A percentile compares a stretch with the other conserved stretches of the same genome.
Conservation (phyloP, 371 early-diverging fungal genomes). For the Haplosporangium sp. region DNA sequence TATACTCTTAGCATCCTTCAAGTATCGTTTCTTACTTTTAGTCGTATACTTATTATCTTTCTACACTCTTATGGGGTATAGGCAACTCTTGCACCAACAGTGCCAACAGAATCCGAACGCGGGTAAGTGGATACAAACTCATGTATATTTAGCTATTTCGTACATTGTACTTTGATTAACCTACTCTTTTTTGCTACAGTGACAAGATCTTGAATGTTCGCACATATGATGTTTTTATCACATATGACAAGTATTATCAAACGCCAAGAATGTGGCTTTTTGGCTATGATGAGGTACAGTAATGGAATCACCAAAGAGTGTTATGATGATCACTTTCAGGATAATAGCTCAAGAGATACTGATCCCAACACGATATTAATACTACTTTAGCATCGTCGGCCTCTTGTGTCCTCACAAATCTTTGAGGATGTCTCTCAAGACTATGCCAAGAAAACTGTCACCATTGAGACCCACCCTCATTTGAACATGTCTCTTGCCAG, state of each 20-base stretch:
- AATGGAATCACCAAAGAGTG: no score
- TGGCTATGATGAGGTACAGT: constrained; percentile 91
- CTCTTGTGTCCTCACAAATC: constrained; percentile 86
- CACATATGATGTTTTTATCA: constrained; percentile 97
- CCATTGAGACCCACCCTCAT: constrained; percentile 96
- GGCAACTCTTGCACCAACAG: constrained; percentile 57
- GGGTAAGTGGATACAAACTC: constrained; percentile 27
- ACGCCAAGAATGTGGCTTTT: constrained; percentile 97
- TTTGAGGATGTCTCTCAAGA: constrained; percentile 98
- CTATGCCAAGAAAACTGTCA: constrained; percentile 98
- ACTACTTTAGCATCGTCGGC: constrained; percentile 71
- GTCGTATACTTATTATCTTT: neutral
- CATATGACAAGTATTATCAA: constrained; percentile 99
- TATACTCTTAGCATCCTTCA: neutral
- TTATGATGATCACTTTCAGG: no score
- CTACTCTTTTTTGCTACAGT: constrained; percentile 22
- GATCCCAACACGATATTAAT: neutral
- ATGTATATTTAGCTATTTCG: neutral
- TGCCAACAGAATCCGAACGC: constrained; percentile 29
- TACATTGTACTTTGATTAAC: no score
- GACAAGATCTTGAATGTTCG: constrained; percentile 94
- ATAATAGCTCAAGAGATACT: neutral
- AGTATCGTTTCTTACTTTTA: neutral
- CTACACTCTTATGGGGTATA: constrained; percentile 4
- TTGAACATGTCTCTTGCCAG: constrained; percentile 85